A percentile compares a stretch with the other conserved stretches of the same genome.
These are phyloP conservation scores for Flaveria robusta DNA, from an alignment of 129 eudicot species.

Conservation along the genomic window DNA sequence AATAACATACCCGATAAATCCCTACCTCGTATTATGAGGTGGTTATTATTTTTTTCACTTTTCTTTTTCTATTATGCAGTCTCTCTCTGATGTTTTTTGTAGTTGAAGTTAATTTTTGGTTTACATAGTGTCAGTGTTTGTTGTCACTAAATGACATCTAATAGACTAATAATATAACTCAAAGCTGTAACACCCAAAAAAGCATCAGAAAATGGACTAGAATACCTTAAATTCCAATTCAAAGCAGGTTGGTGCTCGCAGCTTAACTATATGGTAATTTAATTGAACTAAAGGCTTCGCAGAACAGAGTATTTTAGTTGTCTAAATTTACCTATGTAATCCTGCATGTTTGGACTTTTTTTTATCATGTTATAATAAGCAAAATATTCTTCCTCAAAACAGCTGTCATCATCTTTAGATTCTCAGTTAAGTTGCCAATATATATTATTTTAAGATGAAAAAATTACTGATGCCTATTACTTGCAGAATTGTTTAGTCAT, in stretches of 20 bases:
- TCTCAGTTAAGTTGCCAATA: constrained; percentile 1
- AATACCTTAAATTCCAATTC: not conserved
- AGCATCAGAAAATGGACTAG: constrained; percentile 6
- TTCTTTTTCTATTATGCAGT: constrained; percentile 5
- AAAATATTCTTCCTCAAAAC: constrained; percentile 9
- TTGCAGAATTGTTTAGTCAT: constrained; percentile 8
- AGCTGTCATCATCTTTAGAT: not conserved
- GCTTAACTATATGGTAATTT: not conserved
- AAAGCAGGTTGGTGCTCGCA: not conserved
- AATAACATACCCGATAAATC: constrained; percentile 57
- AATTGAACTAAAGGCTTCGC: not conserved
- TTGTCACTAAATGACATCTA: constrained; percentile 1
- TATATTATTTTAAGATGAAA: constrained; percentile 21
- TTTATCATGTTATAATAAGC: not conserved
- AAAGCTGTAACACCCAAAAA: not conserved
- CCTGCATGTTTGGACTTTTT: constrained; percentile 4
- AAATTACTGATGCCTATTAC: not conserved
- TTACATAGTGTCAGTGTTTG: not conserved
- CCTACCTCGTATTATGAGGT: constrained; percentile 68
- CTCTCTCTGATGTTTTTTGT: constrained; percentile 4
- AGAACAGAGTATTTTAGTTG: constrained; percentile 9
- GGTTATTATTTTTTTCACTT: constrained; percentile 12
- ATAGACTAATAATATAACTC: not conserved
- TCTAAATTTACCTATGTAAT: not conserved
- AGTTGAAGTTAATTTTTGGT: not conserved